Percentiles rank a stretch among this genome's conserved stretches.
These are phyloP conservation scores for Nicotiana noctiflora DNA, from an alignment of 257 asterid species.

Conservation along the genomic window DNA sequence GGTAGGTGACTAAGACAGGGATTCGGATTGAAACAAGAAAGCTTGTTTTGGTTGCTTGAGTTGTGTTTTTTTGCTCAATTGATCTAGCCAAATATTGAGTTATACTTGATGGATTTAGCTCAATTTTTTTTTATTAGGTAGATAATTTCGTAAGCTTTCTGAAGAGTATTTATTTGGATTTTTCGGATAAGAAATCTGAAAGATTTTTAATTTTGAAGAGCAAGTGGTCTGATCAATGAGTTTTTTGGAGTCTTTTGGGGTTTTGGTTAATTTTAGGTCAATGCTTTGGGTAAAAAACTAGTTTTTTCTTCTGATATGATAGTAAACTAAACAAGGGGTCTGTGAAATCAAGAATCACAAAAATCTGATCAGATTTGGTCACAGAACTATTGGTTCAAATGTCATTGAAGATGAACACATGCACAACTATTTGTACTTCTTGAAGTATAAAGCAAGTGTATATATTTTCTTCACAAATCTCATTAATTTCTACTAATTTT, in stretches of 20 bases:
- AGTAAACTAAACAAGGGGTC: constrained; percentile 17
- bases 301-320: constrained; percentile 9
- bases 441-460: neutral
- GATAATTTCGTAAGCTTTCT: constrained; percentile 52
- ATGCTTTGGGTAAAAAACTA: constrained; percentile 17
- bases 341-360: constrained; percentile 16
- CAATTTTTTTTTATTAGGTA: constrained; percentile 19
- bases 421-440: constrained; percentile 5
- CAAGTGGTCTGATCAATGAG: constrained; percentile 39
- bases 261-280: constrained; percentile 21
- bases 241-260: constrained; percentile 17
- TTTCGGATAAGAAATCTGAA: neutral
- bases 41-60: constrained; percentile 20
- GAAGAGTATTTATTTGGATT: neutral
- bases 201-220: constrained; percentile 23
- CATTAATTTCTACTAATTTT: neutral
- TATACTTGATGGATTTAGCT: constrained; percentile 15
- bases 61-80: constrained; percentile 69
- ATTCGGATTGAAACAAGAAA: constrained; percentile 21
- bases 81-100: constrained; percentile 24
- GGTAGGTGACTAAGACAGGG: constrained; percentile 22
- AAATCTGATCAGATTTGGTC: constrained; percentile 21
- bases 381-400: constrained; percentile 16
- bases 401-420: constrained; percentile 51
- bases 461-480: neutral